phyloP scores from a whole-genome alignment of 1,139 yeast genomes.

The Taphrina flavorubra region DNA sequence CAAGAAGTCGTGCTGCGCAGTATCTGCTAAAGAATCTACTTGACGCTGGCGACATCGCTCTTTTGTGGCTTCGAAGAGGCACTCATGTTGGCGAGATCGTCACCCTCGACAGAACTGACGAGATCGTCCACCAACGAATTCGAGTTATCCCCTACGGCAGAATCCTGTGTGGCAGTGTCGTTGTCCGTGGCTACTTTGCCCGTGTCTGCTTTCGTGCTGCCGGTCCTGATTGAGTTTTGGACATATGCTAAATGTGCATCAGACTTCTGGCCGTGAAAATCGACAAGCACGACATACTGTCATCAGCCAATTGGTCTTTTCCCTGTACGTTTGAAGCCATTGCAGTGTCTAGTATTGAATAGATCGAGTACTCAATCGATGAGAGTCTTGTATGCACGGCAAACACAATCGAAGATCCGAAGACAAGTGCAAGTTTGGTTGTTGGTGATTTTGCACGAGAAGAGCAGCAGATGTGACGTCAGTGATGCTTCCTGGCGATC shows the following conservation, averaged over 20 bases:
- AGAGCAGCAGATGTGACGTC: conserved; percentile 2
- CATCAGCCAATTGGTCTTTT: conserved; percentile 32
- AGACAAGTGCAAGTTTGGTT: neutral
- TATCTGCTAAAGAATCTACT: neutral
- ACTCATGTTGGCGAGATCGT: conserved; percentile 35
- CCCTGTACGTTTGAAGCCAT: conserved; percentile 33
- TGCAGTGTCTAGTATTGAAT: too few relatives aligned
- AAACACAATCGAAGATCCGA: too few relatives aligned
- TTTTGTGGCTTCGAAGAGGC: conserved; percentile 26
- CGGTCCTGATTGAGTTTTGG: conserved; percentile 24
- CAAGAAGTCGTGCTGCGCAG: neutral
- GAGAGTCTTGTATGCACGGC: too few relatives aligned
- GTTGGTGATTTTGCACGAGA: neutral
- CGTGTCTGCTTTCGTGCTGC: conserved; percentile 28
- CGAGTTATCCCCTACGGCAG: conserved; percentile 30
- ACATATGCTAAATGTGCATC: conserved; percentile 20
- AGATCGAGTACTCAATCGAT: too few relatives aligned
- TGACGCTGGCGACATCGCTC: conserved; percentile 12
- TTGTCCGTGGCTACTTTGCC: conserved; percentile 35
- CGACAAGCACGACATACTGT: conserved; percentile 12
- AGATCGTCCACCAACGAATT: conserved; percentile 32
- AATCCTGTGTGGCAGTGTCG: conserved; percentile 20
- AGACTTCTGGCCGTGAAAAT: neutral
- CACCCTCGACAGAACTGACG: conserved; percentile 29
- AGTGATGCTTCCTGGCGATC: neutral